These are phyloP conservation scores for Lentinus brumalis DNA, from an alignment of 768 basidiomycete species.

Conservation along the genomic window DNA sequence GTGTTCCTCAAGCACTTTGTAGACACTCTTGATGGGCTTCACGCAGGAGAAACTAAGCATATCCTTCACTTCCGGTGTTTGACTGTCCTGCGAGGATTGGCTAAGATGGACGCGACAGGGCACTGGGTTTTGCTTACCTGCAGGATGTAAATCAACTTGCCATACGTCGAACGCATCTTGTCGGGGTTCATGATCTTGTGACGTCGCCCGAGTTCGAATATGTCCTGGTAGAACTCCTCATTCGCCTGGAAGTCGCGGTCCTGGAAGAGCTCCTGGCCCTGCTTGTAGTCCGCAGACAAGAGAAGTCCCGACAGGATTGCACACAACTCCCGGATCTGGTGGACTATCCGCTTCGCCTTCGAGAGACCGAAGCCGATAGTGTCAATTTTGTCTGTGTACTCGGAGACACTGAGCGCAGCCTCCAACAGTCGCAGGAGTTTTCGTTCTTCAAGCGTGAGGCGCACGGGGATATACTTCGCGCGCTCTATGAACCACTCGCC, in stretches of 20 bases:
- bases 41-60: slow-evolving; percentile 81
- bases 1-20: slow-evolving; percentile 63
- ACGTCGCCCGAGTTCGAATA: slow-evolving; percentile 82
- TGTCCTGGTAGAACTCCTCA: slow-evolving; percentile 73
- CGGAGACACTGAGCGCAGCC: slow-evolving; percentile 80
- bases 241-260: slow-evolving; percentile 83
- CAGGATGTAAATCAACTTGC: slow-evolving; percentile 81
- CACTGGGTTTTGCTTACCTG: slow-evolving; percentile 50
- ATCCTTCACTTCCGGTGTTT: slow-evolving; percentile 79
- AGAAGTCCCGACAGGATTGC: slow-evolving; percentile 85
- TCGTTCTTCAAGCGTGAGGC: slow-evolving; percentile 72
- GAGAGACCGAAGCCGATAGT: slow-evolving; percentile 75
- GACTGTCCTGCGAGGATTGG: slow-evolving; percentile 65
- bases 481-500: slow-evolving; percentile 89
- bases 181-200: slow-evolving; percentile 94
- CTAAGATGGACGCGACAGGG: not conserved
- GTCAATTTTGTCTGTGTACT: slow-evolving; percentile 91
- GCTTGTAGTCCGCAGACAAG: slow-evolving; percentile 83
- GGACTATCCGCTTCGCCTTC: slow-evolving; percentile 85
- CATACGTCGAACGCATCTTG: slow-evolving; percentile 88
- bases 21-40: slow-evolving; percentile 74
- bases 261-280: slow-evolving; percentile 83
- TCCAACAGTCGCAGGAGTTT: slow-evolving; percentile 85
- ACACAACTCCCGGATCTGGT: slow-evolving; percentile 85
- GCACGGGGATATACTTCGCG: slow-evolving; percentile 78